Base-by-base conservation (phyloP, 257 asterid species). In the Primulina huaijiensis region DNA sequence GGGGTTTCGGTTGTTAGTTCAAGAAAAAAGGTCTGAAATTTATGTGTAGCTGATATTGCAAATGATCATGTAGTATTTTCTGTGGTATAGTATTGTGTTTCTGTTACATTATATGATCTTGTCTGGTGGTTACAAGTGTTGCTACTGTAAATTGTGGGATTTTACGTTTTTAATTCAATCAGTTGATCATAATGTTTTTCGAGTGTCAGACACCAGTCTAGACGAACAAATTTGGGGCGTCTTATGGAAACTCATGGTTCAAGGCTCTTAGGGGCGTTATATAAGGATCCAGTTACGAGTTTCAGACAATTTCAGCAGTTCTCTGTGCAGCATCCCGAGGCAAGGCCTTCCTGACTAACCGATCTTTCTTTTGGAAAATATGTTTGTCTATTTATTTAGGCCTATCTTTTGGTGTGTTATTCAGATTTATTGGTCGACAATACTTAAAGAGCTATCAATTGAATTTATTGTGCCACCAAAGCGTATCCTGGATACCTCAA, bases 271-370 rank as follows among this genome's bases (percentile, higher is more conserved):
- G 94, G 95, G 67, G 71, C 76, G 59, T 43, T 50, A 11, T 92
- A 90, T 82, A 76, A 90, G 82, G 95, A 92, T 75, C 98, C 97
- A 0, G 79, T 92, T 46, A 64, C 85, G 21, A 92, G 95, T 84
- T 88, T 87, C 81, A 80, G 69, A 46, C 82, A 60, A 19, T 92
- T 90, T 79, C 98, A 90, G 14, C 79, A 74, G 62, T 90, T 92
- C 76, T 90, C 96, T 12, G 90, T 86, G 82, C 85, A 88, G 74
- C 83, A 88, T 70, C 95, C 93, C 0, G 93, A 90, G 96, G 97
- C 82, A 80, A 76, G 81, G 29, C 69, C 72, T 61, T 69, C 21
- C 70, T 71, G 65, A 23, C 66, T 11, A 11, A 25, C 67, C 65
- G 67, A 11, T 59, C 63, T 60, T 66, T 34, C 35, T 59, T 57